A percentile compares a stretch with the other conserved stretches of the same genome.
Evolutionary conservation across 2,329 filamentous ascomycete genomes (phyloP).

Genomic region (Pseudogymnoascus sp.): DNA sequence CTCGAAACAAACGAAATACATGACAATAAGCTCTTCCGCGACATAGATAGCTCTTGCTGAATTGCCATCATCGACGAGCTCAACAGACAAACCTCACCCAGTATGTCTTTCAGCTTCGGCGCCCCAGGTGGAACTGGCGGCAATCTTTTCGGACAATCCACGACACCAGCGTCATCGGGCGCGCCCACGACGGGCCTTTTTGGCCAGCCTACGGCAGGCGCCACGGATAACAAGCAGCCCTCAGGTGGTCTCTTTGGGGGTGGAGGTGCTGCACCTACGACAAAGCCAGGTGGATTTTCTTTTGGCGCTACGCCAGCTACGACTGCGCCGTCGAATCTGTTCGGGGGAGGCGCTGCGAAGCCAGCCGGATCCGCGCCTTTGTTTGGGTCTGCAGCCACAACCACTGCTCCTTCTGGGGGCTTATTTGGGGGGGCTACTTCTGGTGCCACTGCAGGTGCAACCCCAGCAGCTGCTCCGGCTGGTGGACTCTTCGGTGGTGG

Average conservation of each 20-base stretch:
- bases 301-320: slow-evolving; percentile 11
- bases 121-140: slow-evolving; percentile 10
- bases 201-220: slow-evolving; percentile 17
- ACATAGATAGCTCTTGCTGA: neutral
- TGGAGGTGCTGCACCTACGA: neutral
- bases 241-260: slow-evolving; percentile 12
- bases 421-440: slow-evolving; percentile 16
- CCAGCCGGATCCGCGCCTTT: slow-evolving; percentile 14
- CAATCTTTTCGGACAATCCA: slow-evolving; percentile 8
- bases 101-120: slow-evolving; percentile 31
- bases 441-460: neutral
- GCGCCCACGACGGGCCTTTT: slow-evolving; percentile 25
- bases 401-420: slow-evolving; percentile 22
- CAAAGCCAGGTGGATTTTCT: neutral
- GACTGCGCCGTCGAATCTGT: slow-evolving; percentile 11
- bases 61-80: neutral
- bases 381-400: slow-evolving; percentile 22
- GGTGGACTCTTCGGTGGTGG: slow-evolving; percentile 25
- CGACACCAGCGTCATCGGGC: slow-evolving; percentile 17
- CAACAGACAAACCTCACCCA: neutral
- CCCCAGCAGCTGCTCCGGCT: slow-evolving; percentile 20
- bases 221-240: neutral
- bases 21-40: neutral
- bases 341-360: neutral
- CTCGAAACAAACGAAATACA: slow-evolving; percentile 3